These are phyloP conservation scores for Dictyostelium firmibasis DNA, from an alignment of 78 protist genomes.

Conservation along the genomic window DNA sequence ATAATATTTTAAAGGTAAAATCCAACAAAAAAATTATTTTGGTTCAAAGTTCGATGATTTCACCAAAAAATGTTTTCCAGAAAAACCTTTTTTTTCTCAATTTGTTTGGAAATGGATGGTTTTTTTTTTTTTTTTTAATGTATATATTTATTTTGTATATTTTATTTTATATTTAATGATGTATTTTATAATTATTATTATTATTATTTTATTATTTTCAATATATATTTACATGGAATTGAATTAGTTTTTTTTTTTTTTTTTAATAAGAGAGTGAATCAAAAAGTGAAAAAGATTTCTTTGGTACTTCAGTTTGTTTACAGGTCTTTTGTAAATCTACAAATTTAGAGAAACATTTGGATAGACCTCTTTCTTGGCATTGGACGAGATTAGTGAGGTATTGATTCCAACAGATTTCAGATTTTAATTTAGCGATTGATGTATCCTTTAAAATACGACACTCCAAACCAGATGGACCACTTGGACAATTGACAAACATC, in stretches of 20 bases:
- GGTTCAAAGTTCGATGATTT: no score
- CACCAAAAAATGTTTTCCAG: no score
- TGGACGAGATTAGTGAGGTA: not conserved
- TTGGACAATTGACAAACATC: conserved; percentile 55
- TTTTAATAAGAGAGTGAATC: not conserved
- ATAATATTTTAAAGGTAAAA: no score
- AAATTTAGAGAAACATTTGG: conserved; percentile 30
- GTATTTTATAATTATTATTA: no score
- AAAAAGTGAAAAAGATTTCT: not conserved
- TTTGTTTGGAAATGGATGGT: no score
- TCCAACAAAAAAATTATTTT: no score
- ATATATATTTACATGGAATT: no score
- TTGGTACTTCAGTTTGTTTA: not conserved
- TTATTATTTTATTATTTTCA: no score
- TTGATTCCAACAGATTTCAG: conserved; percentile 40
- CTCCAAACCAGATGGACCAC: conserved; percentile 29
- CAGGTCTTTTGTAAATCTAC: conserved; percentile 36
- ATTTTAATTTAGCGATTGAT: conserved; percentile 21
- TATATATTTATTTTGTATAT: no score
- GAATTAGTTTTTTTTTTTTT: not conserved
- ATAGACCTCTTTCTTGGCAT: conserved; percentile 30
- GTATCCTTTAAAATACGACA: conserved; percentile 31
- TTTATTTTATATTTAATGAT: no score
- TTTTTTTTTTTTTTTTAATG: no score
- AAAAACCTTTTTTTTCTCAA: no score